Evolutionary conservation across 768 basidiomycete genomes (phyloP).

Genomic region (Royoungia palumana): DNA sequence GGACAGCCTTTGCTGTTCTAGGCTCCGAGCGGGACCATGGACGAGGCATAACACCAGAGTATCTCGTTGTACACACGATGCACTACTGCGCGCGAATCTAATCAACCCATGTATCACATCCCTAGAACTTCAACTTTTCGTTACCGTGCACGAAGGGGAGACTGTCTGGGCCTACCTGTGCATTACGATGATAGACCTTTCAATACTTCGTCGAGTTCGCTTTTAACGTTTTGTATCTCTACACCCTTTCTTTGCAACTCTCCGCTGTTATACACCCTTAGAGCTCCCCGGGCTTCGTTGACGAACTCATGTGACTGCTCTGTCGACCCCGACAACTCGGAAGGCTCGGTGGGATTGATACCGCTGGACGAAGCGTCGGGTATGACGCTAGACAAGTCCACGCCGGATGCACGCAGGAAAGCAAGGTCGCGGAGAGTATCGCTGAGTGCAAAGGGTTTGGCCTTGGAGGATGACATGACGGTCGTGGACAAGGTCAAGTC

Average conservation of each 20-base stretch:
- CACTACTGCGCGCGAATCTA: no score
- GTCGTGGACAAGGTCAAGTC: not conserved
- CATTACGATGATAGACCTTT: constrained; percentile 30
- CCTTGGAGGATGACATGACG: constrained; percentile 34
- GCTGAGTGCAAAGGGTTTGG: constrained; percentile 47
- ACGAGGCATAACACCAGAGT: no score
- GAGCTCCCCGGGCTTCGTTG: constrained; percentile 51
- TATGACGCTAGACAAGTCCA: constrained; percentile 37
- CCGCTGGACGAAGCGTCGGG: constrained; percentile 2
- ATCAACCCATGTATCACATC: not conserved
- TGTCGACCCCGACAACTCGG: constrained; percentile 18
- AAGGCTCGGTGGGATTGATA: constrained; percentile 4
- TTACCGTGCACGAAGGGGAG: not conserved
- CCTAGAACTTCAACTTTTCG: constrained; percentile 2
- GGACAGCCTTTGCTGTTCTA: not conserved
- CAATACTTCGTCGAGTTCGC: constrained; percentile 50
- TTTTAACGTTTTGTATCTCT: constrained; percentile 54
- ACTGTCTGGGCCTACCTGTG: constrained; percentile 8
- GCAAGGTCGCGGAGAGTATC: constrained; percentile 72
- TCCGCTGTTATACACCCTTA: constrained; percentile 41
- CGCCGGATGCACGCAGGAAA: constrained; percentile 57
- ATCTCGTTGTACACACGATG: no score
- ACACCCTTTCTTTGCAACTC: constrained; percentile 52
- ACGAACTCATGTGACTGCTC: constrained; percentile 59
- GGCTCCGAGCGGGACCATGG: not conserved